These are phyloP conservation scores for Chlorella variabilis DNA, from an alignment of 163 green algal genomes.

Conservation along the genomic window DNA sequence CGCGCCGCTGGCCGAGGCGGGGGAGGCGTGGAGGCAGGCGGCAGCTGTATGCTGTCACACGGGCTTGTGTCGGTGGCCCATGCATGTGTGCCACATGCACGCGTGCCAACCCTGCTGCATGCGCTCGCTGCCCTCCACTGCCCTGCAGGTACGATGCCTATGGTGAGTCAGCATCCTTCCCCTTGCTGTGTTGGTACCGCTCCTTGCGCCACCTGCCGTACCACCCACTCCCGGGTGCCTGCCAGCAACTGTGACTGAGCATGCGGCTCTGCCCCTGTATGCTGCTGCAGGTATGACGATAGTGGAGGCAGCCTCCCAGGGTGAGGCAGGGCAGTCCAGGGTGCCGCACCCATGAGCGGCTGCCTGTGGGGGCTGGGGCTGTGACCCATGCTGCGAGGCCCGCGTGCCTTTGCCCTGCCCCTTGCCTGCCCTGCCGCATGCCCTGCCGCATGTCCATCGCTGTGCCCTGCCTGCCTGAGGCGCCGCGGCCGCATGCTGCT, in stretches of 20 bases:
- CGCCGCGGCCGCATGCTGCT: neutral
- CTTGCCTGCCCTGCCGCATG: neutral
- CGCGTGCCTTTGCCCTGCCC: neutral
- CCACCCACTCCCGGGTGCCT: neutral
- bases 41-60: slow-evolving; percentile 32
- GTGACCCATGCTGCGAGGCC: too few relatives aligned
- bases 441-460: neutral
- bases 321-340: neutral
- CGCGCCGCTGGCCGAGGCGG: neutral
- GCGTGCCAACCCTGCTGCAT: neutral
- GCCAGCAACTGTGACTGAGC: too few relatives aligned
- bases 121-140: neutral
- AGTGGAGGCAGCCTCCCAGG: slow-evolving; percentile 20
- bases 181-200: too few relatives aligned
- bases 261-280: neutral
- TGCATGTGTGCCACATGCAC: too few relatives aligned
- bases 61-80: neutral
- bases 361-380: too few relatives aligned
- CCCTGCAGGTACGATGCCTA: slow-evolving; percentile 23
- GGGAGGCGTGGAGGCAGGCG: neutral
- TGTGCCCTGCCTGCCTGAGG: neutral
- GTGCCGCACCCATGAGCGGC: too few relatives aligned
- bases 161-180: neutral
- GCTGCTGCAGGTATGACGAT: slow-evolving; percentile 11
- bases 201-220: neutral